phyloP scores from a whole-genome alignment of 2,329 filamentous ascomycete genomes.

The Claviceps cyperi region DNA sequence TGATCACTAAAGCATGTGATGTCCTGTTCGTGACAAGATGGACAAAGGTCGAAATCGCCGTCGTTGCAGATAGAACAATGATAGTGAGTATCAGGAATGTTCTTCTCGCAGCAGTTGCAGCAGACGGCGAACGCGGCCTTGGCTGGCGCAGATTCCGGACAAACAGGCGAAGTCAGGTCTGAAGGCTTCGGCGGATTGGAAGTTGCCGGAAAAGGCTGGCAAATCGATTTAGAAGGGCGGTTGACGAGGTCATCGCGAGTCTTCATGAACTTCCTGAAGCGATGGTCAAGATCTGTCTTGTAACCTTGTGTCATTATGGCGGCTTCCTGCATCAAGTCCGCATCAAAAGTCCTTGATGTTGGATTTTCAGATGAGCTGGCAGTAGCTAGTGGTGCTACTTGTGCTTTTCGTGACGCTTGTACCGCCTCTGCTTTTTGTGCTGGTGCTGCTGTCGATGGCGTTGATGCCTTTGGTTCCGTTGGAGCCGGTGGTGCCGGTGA shows the following conservation, averaged over 20 bases:
- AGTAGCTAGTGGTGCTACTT: constrained; percentile 2
- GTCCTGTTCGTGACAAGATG: constrained; percentile 59
- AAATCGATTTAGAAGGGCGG: constrained; percentile 3
- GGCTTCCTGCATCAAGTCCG: constrained; percentile 14
- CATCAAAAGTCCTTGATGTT: constrained; percentile 15
- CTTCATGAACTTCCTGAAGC: constrained; percentile 14
- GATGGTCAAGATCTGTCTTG: constrained; percentile 14
- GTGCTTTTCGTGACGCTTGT: no score
- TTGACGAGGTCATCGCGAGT: constrained; percentile 8
- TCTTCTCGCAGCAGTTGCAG: constrained; percentile 78
- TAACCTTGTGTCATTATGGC: constrained; percentile 12
- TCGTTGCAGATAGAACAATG: constrained; percentile 90
- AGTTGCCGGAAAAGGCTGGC: not conserved
- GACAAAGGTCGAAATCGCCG: constrained; percentile 90
- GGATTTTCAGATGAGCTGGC: constrained; percentile 8
- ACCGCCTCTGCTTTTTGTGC: no score
- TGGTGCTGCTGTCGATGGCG: no score
- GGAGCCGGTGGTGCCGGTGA: not conserved
- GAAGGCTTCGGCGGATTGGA: not conserved
- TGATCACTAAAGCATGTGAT: constrained; percentile 61
- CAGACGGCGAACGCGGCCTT: constrained; percentile 57
- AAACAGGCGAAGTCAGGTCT: not conserved
- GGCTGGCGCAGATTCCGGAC: not conserved
- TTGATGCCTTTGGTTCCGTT: no score
- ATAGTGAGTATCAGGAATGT: constrained; percentile 72